Evolutionary conservation across 108 stramenopile species (phyloP).

Genomic region (Craspedostauros australis): DNA sequence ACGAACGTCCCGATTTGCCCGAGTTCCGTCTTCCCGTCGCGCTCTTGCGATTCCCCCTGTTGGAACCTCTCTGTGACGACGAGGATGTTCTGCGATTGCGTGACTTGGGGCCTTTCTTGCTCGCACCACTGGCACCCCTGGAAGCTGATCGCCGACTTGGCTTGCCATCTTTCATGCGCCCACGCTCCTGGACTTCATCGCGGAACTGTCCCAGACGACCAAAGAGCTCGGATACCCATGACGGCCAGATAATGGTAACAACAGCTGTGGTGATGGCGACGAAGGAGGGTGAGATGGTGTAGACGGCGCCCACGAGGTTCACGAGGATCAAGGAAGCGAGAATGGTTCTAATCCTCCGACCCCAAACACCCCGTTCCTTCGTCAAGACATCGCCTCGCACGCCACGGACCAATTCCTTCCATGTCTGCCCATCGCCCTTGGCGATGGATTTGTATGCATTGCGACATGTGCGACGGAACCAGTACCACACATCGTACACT

Average conservation of each 20-base stretch:
- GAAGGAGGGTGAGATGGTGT: conserved; percentile 35
- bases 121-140: no score
- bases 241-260: conserved; percentile 38
- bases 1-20: no score
- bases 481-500: conserved; percentile 17
- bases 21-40: no score
- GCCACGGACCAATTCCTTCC: conserved; percentile 30
- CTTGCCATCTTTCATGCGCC: no score
- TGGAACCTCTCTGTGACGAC: no score
- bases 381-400: conserved; percentile 20
- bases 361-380: conserved; percentile 2
- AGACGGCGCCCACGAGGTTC: conserved; percentile 40
- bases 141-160: no score
- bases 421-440: conserved; percentile 10
- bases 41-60: no score
- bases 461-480: conserved; percentile 1
- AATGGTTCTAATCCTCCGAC: conserved; percentile 23
- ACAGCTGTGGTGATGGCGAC: conserved; percentile 20
- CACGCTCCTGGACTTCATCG: no score
- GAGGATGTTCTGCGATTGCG: no score
- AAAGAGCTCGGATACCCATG: conserved; percentile 37
- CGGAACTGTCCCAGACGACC: no score
- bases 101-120: no score
- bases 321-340: conserved; percentile 22
- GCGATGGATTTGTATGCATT: conserved; percentile 8